These are phyloP conservation scores for Begonia peltatifolia DNA, from an alignment of 306 rosid genomes.

Conservation along the genomic window DNA sequence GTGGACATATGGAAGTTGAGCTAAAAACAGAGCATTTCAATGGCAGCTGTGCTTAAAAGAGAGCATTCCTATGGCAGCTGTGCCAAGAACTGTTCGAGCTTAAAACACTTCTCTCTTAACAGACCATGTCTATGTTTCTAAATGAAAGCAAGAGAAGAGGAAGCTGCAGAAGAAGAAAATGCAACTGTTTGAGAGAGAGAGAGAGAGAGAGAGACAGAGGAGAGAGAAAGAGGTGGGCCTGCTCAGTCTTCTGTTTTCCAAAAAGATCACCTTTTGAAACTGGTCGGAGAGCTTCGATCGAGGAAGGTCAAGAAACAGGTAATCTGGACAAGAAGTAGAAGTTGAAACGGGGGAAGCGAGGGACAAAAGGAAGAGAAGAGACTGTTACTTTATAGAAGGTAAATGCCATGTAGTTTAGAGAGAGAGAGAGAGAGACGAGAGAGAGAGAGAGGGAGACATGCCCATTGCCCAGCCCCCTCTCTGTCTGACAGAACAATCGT, in stretches of 20 bases:
- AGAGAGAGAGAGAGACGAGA: constrained; percentile 32
- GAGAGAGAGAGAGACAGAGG: constrained; percentile 8
- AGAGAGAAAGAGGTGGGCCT: constrained; percentile 19
- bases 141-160: constrained; percentile 20
- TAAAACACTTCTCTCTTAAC: neutral
- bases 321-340: constrained; percentile 7
- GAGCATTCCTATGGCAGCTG: constrained; percentile 27
- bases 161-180: constrained; percentile 1
- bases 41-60: constrained; percentile 23
- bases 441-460: too few relatives aligned
- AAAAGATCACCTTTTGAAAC: constrained; percentile 61
- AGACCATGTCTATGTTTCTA: constrained; percentile 25
- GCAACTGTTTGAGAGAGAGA: constrained; percentile 6
- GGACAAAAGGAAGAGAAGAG: constrained; percentile 38
- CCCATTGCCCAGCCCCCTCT: constrained; percentile 33
- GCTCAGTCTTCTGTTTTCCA: constrained; percentile 19
- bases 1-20: neutral
- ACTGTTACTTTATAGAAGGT: constrained; percentile 67
- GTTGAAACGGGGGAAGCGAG: constrained; percentile 26
- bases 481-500: constrained; percentile 94
- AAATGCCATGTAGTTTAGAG: constrained; percentile 9
- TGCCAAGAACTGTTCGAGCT: constrained; percentile 10
- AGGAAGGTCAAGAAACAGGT: constrained; percentile 22
- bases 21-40: constrained; percentile 21
- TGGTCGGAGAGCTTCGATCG: constrained; percentile 20